A percentile compares a stretch with the other conserved stretches of the same genome.
Conservation (phyloP, 305 asterid species). For the Fraxinus platypoda region DNA sequence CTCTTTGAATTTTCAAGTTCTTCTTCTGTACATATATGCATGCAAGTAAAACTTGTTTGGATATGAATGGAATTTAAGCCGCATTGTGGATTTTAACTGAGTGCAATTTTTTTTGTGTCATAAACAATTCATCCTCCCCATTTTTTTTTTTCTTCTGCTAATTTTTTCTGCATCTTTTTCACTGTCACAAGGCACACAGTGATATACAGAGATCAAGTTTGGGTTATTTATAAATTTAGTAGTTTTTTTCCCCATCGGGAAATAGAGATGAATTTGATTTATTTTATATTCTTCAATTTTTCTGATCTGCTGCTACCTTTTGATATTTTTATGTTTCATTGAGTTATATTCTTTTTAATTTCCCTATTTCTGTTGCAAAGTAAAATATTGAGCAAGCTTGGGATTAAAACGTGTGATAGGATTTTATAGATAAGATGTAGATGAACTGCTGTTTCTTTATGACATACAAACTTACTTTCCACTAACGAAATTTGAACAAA, state of each 20-base stretch:
- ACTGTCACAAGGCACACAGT: background rate
- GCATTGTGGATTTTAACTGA: conserved; percentile 19
- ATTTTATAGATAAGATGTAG: background rate
- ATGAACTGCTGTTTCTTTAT: background rate
- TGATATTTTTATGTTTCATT: background rate
- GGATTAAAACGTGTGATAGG: background rate
- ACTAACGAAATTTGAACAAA: background rate
- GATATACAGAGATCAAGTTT: background rate
- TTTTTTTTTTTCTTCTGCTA: background rate
- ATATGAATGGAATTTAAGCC: background rate
- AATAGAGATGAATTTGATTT: background rate
- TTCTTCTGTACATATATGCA: background rate
- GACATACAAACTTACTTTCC: background rate
- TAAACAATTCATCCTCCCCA: background rate
- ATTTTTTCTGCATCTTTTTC: background rate
- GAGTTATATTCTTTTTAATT: background rate
- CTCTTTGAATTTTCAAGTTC: background rate
- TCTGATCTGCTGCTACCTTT: conserved; percentile 3
- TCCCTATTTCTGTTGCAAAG: background rate
- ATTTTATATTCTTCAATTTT: background rate
- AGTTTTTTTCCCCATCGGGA: background rate
- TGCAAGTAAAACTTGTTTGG: background rate
- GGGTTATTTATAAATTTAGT: background rate
- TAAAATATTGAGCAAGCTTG: background rate
- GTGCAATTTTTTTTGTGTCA: background rate